A percentile compares a stretch with the other conserved stretches of the same genome.
These are phyloP conservation scores for Trifolium subterraneum DNA, from an alignment of 306 rosid genomes.

Conservation along the genomic window DNA sequence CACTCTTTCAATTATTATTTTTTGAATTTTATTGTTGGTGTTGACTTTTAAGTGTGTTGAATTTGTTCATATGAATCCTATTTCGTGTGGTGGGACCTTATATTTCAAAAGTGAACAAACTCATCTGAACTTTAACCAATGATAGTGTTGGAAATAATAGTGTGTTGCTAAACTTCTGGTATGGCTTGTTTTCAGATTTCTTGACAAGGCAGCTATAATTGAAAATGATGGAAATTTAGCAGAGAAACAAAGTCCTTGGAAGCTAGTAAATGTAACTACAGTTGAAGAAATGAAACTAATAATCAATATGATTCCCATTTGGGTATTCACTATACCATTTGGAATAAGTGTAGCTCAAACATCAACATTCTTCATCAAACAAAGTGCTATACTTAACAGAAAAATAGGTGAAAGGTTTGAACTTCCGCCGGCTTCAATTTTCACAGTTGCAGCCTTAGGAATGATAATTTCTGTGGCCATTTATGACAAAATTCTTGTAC, in stretches of 20 bases:
- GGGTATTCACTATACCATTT: constrained; percentile 79
- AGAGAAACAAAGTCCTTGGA: constrained; percentile 71
- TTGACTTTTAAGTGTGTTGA: too few relatives aligned
- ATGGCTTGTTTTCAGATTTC: constrained; percentile 57
- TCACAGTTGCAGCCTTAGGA: constrained; percentile 64
- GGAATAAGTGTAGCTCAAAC: constrained; percentile 75
- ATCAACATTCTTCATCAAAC: constrained; percentile 90
- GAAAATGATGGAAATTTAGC: constrained; percentile 42
- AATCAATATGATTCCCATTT: constrained; percentile 84
- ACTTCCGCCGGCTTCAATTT: constrained; percentile 83
- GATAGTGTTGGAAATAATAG: background rate
- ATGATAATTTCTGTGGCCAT: constrained; percentile 73
- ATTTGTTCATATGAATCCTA: background rate
- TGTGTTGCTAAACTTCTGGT: background rate
- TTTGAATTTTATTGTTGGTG: too few relatives aligned
- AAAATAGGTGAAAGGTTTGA: constrained; percentile 48
- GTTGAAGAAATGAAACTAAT: constrained; percentile 91
- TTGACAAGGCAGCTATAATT: constrained; percentile 87
- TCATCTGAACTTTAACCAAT: background rate
- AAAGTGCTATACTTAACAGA: constrained; percentile 61
- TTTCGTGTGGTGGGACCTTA: background rate
- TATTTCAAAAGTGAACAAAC: too few relatives aligned
- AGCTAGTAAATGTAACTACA: constrained; percentile 67
- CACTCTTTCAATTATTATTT: background rate
- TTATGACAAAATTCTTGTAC: constrained; percentile 80